These are phyloP conservation scores for Metschnikowia corniflorae DNA, from an alignment of 805 yeast species.

Conservation along the genomic window DNA sequence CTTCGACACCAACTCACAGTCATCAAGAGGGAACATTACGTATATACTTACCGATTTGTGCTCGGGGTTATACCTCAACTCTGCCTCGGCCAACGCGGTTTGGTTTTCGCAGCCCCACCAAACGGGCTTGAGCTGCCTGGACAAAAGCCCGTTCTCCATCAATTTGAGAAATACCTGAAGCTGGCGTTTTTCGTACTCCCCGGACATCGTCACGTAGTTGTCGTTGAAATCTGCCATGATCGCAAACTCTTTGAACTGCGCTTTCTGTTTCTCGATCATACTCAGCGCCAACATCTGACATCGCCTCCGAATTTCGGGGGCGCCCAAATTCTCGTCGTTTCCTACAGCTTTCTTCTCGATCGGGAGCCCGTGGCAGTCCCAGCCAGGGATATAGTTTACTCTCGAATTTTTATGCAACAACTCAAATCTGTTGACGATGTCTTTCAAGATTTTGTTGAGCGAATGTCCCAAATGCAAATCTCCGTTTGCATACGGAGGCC, in stretches of 20 bases:
- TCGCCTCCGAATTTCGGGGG: slow-evolving; percentile 54
- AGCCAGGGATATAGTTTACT: slow-evolving; percentile 82
- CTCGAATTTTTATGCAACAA: slow-evolving; percentile 53
- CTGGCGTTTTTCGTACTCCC: slow-evolving; percentile 71
- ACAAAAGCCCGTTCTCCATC: slow-evolving; percentile 62
- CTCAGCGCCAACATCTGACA: slow-evolving; percentile 68
- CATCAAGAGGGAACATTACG: slow-evolving; percentile 55
- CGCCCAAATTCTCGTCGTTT: slow-evolving; percentile 31
- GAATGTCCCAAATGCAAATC: slow-evolving; percentile 91
- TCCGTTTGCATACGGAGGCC: slow-evolving; percentile 98
- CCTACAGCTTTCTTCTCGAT: slow-evolving; percentile 81
- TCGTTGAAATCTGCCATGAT: slow-evolving; percentile 80
- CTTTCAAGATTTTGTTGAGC: slow-evolving; percentile 83
- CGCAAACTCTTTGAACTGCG: slow-evolving; percentile 64
- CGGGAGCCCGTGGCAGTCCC: slow-evolving; percentile 99
- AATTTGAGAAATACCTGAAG: slow-evolving; percentile 64
- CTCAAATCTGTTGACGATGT: slow-evolving; percentile 72
- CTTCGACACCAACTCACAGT: slow-evolving; percentile 19
- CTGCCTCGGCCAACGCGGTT: slow-evolving; percentile 96
- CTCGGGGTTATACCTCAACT: slow-evolving; percentile 74
- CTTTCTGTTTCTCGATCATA: slow-evolving; percentile 61
- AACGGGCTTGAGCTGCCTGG: slow-evolving; percentile 89
- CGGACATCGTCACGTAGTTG: slow-evolving; percentile 71
- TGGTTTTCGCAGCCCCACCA: slow-evolving; percentile 95
- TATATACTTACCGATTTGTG: slow-evolving; percentile 69